phyloP scores from a whole-genome alignment of 805 yeast genomes.

The Wickerhamiella sorbophila region DNA sequence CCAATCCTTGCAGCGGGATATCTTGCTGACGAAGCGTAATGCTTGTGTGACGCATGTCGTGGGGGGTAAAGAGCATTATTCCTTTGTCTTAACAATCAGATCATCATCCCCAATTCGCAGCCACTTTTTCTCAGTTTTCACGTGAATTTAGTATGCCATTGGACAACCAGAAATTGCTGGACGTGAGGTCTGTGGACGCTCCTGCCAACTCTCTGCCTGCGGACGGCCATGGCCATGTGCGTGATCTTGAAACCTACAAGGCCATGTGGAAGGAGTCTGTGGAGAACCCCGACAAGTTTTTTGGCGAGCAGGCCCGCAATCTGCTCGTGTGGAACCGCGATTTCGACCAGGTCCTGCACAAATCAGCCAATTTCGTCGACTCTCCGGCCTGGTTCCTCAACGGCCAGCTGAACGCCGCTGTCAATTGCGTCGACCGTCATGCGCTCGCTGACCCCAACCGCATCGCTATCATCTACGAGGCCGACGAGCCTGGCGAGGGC shows the following conservation, averaged over 20 bases:
- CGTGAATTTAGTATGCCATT: slow-evolving; percentile 8
- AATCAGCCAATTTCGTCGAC: slow-evolving; percentile 21
- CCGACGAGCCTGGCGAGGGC: slow-evolving; percentile 72
- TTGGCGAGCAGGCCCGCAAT: slow-evolving; percentile 61
- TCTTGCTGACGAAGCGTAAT: neutral
- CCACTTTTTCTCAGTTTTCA: neutral
- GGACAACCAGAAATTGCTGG: slow-evolving; percentile 20
- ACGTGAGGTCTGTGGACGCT: slow-evolving; percentile 17
- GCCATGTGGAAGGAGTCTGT: slow-evolving; percentile 60
- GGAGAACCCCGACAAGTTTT: slow-evolving; percentile 64
- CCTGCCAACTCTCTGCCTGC: slow-evolving; percentile 18
- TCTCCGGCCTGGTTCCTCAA: slow-evolving; percentile 77
- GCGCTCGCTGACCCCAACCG: slow-evolving; percentile 79
- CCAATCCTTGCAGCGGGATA: neutral
- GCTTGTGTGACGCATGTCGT: neutral
- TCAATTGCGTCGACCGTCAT: slow-evolving; percentile 92
- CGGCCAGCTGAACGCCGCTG: slow-evolving; percentile 85
- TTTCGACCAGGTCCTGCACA: slow-evolving; percentile 39
- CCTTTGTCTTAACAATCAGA: neutral
- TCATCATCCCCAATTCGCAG: neutral
- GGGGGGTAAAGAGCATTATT: neutral
- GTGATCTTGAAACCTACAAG: slow-evolving; percentile 52
- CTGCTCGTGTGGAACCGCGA: slow-evolving; percentile 68
- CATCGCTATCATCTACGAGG: slow-evolving; percentile 61
- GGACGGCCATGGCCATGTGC: slow-evolving; percentile 27